A percentile compares a stretch with the other conserved stretches of the same genome.
Conservation (phyloP, 2,329 filamentous ascomycete genomes). For the Aotearoamyces nothofagi region DNA sequence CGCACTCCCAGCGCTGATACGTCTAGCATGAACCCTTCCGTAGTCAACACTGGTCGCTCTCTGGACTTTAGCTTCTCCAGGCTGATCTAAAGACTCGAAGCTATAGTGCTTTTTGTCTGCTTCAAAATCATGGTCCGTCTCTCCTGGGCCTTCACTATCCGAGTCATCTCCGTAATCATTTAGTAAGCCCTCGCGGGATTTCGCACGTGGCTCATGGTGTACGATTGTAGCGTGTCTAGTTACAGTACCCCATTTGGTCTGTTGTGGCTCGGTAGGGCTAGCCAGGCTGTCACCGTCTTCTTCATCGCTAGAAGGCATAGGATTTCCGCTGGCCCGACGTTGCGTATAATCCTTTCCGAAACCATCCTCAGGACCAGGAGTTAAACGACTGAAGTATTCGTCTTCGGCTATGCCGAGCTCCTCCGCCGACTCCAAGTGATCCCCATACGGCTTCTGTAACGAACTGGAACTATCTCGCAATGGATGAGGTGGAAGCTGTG, state of each 20-base stretch:
- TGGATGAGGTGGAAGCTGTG: conserved; percentile 26
- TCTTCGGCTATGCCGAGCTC: conserved; percentile 53
- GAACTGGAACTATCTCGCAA: conserved; percentile 25
- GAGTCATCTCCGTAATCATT: conserved; percentile 15
- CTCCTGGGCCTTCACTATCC: conserved; percentile 5
- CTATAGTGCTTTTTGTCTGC: conserved; percentile 9
- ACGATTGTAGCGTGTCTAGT: conserved; percentile 46
- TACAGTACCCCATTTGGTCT: conserved; percentile 19
- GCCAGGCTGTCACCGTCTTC: conserved; percentile 30
- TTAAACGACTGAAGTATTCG: conserved; percentile 52
- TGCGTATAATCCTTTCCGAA: conserved; percentile 10
- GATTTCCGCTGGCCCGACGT: conserved; percentile 31
- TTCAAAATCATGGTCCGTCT: conserved; percentile 21
- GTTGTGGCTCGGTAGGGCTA: conserved; percentile 11
- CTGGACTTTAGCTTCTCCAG: conserved; percentile 24
- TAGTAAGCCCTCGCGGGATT: conserved; percentile 41
- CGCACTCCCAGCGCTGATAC: conserved; percentile 66
- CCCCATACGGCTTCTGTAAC: conserved; percentile 28
- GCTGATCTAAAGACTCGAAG: conserved; percentile 5
- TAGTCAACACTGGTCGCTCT: conserved; percentile 55
- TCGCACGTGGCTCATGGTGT: conserved; percentile 37
- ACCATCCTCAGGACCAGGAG: conserved; percentile 20
- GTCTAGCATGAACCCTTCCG: conserved; percentile 47
- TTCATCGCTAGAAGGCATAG: conserved; percentile 41
- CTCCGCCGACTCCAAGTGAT: conserved; percentile 46